A percentile compares a stretch with the other conserved stretches of the same genome.
These are phyloP conservation scores for Simplicillium aogashimaense DNA, from an alignment of 2,329 filamentous ascomycete genomes.

Conservation along the genomic window DNA sequence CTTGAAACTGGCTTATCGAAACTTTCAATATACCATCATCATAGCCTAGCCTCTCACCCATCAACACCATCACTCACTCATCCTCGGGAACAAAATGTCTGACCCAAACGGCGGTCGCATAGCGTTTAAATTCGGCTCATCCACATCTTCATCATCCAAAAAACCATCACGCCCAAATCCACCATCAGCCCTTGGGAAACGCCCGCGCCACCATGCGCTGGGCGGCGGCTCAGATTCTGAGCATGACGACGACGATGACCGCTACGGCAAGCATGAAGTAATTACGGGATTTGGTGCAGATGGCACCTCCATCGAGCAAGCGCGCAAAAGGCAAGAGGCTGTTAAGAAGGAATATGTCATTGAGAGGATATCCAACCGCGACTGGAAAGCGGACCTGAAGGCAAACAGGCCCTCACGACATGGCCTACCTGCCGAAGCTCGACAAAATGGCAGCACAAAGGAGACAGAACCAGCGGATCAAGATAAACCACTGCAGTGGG, in stretches of 20 bases:
- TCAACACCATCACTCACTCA: conserved; percentile 1
- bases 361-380: conserved; percentile 44
- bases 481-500: conserved; percentile 46
- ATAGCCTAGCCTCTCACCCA: not conserved
- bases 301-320: conserved; percentile 27
- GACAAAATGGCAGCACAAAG: conserved; percentile 17
- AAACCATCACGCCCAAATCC: conserved; percentile 20
- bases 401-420: conserved; percentile 40
- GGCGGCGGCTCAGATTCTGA: conserved; percentile 31
- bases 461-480: conserved; percentile 31
- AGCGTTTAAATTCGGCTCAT: conserved; percentile 36
- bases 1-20: too few relatives aligned
- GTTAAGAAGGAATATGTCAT: conserved; percentile 42
- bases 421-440: conserved; percentile 46
- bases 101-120: conserved; percentile 28
- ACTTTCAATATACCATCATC: not conserved
- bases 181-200: conserved; percentile 37
- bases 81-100: conserved; percentile 31
- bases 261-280: conserved; percentile 26
- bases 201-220: conserved; percentile 31
- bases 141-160: conserved; percentile 16
- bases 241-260: conserved; percentile 23
- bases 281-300: conserved; percentile 42
- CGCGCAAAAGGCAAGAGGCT: conserved; percentile 15
- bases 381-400: conserved; percentile 49